A percentile compares a stretch with the other conserved stretches of the same genome.
These are phyloP conservation scores for Saitozyma sp. DNA, from an alignment of 768 basidiomycete genomes.

Conservation along the genomic window DNA sequence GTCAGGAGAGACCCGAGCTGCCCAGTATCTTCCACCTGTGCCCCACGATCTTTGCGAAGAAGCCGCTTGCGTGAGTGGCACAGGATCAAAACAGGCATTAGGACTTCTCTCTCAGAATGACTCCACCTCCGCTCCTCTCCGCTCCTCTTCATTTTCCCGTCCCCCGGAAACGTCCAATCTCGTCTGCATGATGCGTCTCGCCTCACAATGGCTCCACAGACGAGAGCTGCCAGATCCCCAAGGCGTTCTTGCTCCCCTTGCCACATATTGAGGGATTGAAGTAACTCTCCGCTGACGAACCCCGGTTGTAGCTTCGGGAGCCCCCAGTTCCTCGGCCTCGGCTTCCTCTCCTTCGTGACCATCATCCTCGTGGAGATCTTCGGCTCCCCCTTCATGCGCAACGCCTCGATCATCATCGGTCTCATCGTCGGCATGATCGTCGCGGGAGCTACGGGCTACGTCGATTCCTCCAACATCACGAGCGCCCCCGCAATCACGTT, in stretches of 20 bases:
- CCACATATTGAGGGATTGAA: no score
- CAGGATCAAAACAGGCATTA: no score
- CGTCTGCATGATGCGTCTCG: no score
- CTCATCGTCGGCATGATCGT: constrained; percentile 71
- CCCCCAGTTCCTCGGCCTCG: constrained; percentile 79
- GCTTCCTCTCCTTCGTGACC: constrained; percentile 75
- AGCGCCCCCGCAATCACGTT: constrained; percentile 77
- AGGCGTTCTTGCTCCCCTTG: no score
- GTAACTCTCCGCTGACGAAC: constrained; percentile 11
- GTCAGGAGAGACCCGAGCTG: constrained; percentile 61
- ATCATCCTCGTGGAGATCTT: constrained; percentile 80
- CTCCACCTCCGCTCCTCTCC: no score
- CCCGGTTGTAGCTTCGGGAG: constrained; percentile 65
- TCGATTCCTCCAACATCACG: constrained; percentile 65
- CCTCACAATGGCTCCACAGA: no score
- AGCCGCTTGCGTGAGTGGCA: constrained; percentile 62
- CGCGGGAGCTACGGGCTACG: constrained; percentile 74
- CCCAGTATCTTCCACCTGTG: constrained; percentile 69
- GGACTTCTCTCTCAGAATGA: no score
- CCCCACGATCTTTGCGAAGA: constrained; percentile 68
- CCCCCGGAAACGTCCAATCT: no score
- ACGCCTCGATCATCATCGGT: constrained; percentile 15
- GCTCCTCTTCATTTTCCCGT: no score
- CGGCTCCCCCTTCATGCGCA: constrained; percentile 71
- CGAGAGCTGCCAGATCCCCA: no score